A percentile compares a stretch with the other conserved stretches of the same genome.
These are phyloP conservation scores for Thalia dealbata DNA, from an alignment of 176 grass and related monocot species.

Conservation along the genomic window DNA sequence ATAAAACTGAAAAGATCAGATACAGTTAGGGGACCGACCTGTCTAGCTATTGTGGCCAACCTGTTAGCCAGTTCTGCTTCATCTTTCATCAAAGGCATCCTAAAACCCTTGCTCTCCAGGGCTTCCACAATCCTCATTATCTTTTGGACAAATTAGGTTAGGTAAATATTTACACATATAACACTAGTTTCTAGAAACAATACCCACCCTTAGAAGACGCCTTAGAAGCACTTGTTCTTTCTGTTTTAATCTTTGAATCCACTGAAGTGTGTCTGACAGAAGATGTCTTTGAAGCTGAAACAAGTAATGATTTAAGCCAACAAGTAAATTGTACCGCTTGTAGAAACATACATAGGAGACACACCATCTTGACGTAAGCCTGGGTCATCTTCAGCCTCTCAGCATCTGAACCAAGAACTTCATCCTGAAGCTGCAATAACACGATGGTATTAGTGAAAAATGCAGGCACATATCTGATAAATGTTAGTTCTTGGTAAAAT, in stretches of 20 bases:
- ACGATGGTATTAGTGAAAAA: slow-evolving; percentile 8
- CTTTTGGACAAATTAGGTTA: slow-evolving; percentile 42
- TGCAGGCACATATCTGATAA: neutral
- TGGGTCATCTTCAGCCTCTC: slow-evolving; percentile 78
- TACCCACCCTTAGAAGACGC: slow-evolving; percentile 74
- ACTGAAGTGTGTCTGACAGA: slow-evolving; percentile 67
- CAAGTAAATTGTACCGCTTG: neutral
- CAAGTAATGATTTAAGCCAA: neutral
- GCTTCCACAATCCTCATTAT: slow-evolving; percentile 83
- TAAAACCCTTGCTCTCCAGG: slow-evolving; percentile 66
- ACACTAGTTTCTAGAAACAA: neutral
- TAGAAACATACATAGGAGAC: neutral
- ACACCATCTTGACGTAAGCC: slow-evolving; percentile 69
- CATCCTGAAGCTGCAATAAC: slow-evolving; percentile 75
- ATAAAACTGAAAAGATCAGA: slow-evolving; percentile 3
- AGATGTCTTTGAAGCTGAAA: slow-evolving; percentile 83
- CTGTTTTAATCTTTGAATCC: slow-evolving; percentile 86
- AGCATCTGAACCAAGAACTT: slow-evolving; percentile 85
- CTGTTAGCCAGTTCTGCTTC: slow-evolving; percentile 65
- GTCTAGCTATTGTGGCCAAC: slow-evolving; percentile 49
- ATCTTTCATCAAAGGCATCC: slow-evolving; percentile 55
- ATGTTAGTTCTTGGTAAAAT: neutral
- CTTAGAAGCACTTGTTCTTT: slow-evolving; percentile 76
- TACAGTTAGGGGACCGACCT: slow-evolving; percentile 31
- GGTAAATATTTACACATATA: slow-evolving; percentile 12